Base-by-base conservation (phyloP, 805 yeast species). In the Ogataea thermomethanolica region DNA sequence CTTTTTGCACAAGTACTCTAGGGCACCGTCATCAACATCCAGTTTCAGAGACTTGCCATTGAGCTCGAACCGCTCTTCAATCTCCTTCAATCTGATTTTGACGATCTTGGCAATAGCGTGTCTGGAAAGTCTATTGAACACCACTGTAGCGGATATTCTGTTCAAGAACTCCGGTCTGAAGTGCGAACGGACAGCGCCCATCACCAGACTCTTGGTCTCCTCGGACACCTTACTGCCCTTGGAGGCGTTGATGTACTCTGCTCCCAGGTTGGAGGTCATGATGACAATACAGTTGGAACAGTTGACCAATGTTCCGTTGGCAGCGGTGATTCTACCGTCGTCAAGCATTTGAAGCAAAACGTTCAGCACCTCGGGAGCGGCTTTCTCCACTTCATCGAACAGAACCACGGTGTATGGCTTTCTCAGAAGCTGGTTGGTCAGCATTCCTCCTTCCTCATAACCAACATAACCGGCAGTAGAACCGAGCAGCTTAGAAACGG, bases 401-500 rank as follows among this genome's bases (percentile, higher is more conserved):
- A 93, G 72, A 29, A 93, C 74, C n/a, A 93, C 99, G 5, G 97
- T 87, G 67, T 93, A 93, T 41, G 99, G 99, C 46, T 84, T 82
- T 58, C 96, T 78, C 46, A 87, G 75, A 41, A 93, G 73, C 50
- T 93, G 95, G 56, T 93, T 95, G 5, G 99, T 93, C 51, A 93
- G 74, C 53, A 91, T 77, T 50, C 99, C 99, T 62, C 99, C 99
- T 64, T 93, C 96, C 61, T 90, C 97, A 63, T 85, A 95, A 28
- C 99, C 99, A 54, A 93, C 84, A 55, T 85, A 84, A 55, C 99
- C 99, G 1, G 98, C 96, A 2, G 98, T 95, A 14, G 98, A 93
- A 67, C 99, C 99, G 41, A 93, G 73, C 46, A 93, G 77, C 62
- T 93, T 93, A 7, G 97, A 87, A 4, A 93, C 95, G 5, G 96